Base-by-base conservation (phyloP, 257 asterid genomes). In the Solanum chilense region DNA sequence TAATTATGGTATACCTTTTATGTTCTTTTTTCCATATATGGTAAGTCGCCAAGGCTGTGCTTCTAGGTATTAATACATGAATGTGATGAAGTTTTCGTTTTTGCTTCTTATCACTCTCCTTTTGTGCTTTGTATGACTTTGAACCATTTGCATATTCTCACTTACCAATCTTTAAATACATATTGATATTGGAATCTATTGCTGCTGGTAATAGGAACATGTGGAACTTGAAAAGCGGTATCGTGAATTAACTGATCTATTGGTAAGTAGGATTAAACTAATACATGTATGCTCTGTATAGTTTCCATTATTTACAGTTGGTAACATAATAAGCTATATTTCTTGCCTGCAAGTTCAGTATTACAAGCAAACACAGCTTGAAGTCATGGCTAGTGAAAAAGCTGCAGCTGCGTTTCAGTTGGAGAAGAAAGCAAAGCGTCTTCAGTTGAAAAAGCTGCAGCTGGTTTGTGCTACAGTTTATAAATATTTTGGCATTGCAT, bases 351-450 rank as follows among this genome's bases (percentile, higher is more conserved):
- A 27, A 39, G 39, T 87, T 80, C 94, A 97, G 99, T 97, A 96
- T 88, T 96, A 95, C 96, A 97, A 97, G 90, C 99, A 97, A 94
- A 97, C 99, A 83, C 99, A 96, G 90, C 91, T 96, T 88, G 99
- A 97, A 92, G 93, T 98, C 87, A 96, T 96, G 98, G 94, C 99
- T 85, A 96, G 98, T 83, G 99, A 97, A 92, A 97, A 97, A 91
- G 98, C 99, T 66, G 99, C 99, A 16, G 99, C 98, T 52, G 99
- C 95, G 93, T 96, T 97, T 93, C 99, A 97, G 93, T 90, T 97
- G 93, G 99, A 97, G 91, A 97, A 97, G 93, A 98, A 96, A 92
- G 89, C 92, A 89, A 96, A 95, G 92, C 98, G 95, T 87, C 90
- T 64, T 66, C 98, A 92, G 86, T n/a, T n/a, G n/a, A n/a, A n/a